A percentile compares a stretch with the other conserved stretches of the same genome.
These are phyloP conservation scores for Solioccasus polychromus DNA, from an alignment of 768 basidiomycete genomes.

Conservation along the genomic window DNA sequence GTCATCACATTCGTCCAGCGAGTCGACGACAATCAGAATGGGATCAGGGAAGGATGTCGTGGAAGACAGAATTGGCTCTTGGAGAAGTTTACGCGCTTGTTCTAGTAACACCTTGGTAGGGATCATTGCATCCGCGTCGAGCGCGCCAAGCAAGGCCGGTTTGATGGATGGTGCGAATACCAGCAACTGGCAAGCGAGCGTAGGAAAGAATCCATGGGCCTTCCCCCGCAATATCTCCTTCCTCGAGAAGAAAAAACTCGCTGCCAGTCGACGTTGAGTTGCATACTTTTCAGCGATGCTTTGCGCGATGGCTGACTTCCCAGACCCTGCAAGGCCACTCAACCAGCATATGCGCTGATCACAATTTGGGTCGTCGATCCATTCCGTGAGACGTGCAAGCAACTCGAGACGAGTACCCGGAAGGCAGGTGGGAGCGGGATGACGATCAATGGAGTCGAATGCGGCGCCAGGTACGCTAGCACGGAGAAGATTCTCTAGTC, in stretches of 20 bases:
- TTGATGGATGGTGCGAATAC: conserved; percentile 14
- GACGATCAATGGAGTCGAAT: conserved; percentile 17
- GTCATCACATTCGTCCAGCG: conserved; percentile 26
- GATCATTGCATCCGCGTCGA: conserved; percentile 20
- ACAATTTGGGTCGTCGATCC: conserved; percentile 9
- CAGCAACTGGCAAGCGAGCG: conserved; percentile 32
- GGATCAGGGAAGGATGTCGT: conserved; percentile 9
- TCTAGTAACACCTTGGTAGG: conserved; percentile 23
- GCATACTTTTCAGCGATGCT: conserved; percentile 25
- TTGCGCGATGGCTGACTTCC: conserved; percentile 28
- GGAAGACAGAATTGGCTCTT: conserved; percentile 16
- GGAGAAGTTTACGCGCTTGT: conserved; percentile 24
- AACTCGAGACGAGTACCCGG: conserved; percentile 18
- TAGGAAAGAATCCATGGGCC: conserved; percentile 25
- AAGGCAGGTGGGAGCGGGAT: conserved; percentile 19
- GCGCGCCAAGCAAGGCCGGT: conserved; percentile 15
- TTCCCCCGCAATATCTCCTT: conserved; percentile 21
- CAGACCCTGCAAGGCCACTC: conserved; percentile 20
- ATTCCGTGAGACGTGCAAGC: conserved; percentile 13
- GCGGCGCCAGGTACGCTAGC: conserved; percentile 12
- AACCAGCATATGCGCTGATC: conserved; percentile 21
- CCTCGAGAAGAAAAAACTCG: conserved; percentile 35
- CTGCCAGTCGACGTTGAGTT: conserved; percentile 23
- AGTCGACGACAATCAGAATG: conserved; percentile 21
- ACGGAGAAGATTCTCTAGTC: conserved; percentile 13